Evolutionary conservation across 306 rosid species (phyloP), one percentile per base, ranked within the genome.

Genomic region (Hippophae tibetana): DNA sequence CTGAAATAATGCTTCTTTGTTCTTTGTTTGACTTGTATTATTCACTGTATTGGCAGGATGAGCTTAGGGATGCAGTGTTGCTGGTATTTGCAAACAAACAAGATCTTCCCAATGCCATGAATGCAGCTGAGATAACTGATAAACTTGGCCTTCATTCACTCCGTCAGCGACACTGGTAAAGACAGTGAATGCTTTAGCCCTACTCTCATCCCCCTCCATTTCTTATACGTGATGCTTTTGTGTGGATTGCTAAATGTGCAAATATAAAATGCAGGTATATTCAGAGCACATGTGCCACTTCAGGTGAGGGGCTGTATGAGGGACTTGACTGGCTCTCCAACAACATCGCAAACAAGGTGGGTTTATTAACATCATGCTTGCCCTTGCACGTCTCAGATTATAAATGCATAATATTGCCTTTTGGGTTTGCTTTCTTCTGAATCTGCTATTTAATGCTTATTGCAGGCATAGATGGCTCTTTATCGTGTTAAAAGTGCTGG

Each of bases 21-120:
- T 70, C 38, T 42, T 48, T 58, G 31, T 18, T 55, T 18, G 63
- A 47, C 13, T 27, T 57, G 46, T 68, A 62, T 63, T 38, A 57
- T 69, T 6, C 55, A 2, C 5, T 31, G 38, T 31, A 31, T 52
- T 84, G 64, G 54, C 66, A 86, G 95, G 95, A 87, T 73, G 95
- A 87, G 75, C 79, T 87, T 70, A 81, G 92, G 74, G 95, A 87
- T 60, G 95, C 95, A 1, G 95, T 87, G 70, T 83, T 87, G 61
- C 86, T 87, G 52, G 95, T 87, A 64, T 87, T 87, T 64, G 95
- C 92, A 11, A 87, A 87, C 78, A 87, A 87, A 65, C 95, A 87
- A 79, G 95, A 87, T 87, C 95, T 87, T 73, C 95, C 95, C 41
- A 87, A 87, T 73, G 95, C 95, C 72, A 83, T 83, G 95, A 86